A percentile compares a stretch with the other conserved stretches of the same genome.
Evolutionary conservation across 2,329 filamentous ascomycete species (phyloP).

Genomic region (Aspergillus vadensis): DNA sequence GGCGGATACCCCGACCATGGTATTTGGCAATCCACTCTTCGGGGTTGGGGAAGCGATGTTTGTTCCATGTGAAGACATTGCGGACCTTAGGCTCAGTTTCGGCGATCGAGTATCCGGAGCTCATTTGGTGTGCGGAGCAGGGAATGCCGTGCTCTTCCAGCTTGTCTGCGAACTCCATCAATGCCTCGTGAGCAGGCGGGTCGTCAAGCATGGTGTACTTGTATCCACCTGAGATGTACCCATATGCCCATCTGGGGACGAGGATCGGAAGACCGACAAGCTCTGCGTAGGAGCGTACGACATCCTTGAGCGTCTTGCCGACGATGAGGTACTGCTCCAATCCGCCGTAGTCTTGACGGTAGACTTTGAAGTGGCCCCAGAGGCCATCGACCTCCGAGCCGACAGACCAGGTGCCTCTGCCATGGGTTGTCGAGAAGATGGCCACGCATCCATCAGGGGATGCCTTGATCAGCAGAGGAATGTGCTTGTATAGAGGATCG

Average conservation of each 20-base stretch:
- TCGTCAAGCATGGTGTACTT: conserved; percentile 62
- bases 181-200: conserved; percentile 56
- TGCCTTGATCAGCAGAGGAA: conserved; percentile 70
- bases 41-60: conserved; percentile 68
- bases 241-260: conserved; percentile 71
- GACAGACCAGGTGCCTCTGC: conserved; percentile 65
- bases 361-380: conserved; percentile 75
- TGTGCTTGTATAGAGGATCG: conserved; percentile 75
- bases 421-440: conserved; percentile 68
- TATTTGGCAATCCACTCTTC: conserved; percentile 64
- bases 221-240: conserved; percentile 70
- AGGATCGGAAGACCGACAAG: conserved; percentile 68
- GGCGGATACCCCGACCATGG: conserved; percentile 64
- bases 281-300: conserved; percentile 67
- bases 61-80: conserved; percentile 73
- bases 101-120: conserved; percentile 70
- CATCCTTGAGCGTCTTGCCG: conserved; percentile 65
- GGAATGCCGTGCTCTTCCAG: conserved; percentile 67
- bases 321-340: conserved; percentile 71
- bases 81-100: conserved; percentile 68
- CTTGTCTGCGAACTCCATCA: conserved; percentile 63
- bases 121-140: conserved; percentile 72
- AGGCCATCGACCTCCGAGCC: conserved; percentile 74
- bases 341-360: conserved; percentile 71
- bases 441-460: conserved; percentile 65